These are phyloP conservation scores for Rhizoctonia solani DNA, from an alignment of 1,284 basidiomycete genomes.

Conservation along the genomic window DNA sequence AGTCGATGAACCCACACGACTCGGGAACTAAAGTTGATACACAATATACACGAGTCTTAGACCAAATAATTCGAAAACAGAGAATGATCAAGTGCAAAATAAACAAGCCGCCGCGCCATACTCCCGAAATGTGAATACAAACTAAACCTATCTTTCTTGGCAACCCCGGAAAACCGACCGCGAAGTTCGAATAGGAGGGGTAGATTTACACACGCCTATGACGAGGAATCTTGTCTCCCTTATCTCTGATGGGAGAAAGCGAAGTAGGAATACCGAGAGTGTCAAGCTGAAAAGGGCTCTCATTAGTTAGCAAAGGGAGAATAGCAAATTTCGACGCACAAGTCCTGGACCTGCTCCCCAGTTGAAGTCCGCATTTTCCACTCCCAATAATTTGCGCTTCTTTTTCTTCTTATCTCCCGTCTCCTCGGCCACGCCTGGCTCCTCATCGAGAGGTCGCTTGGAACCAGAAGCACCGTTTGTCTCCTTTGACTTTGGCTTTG, in stretches of 20 bases:
- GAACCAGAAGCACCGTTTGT: constrained; percentile 1
- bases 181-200: too few species aligned
- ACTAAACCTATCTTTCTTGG: too few species aligned
- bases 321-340: background rate
- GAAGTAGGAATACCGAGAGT: constrained; percentile 4
- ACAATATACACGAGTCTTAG: constrained; percentile 10
- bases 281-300: background rate
- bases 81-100: too few species aligned
- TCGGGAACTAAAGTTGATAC: constrained; percentile 11
- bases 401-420: constrained; percentile 25
- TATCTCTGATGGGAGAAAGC: constrained; percentile 10
- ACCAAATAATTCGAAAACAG: background rate
- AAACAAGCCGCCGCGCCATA: too few species aligned
- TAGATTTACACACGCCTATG: constrained; percentile 8
- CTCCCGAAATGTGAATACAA: too few species aligned
- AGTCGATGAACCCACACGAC: background rate
- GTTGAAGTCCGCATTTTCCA: background rate
- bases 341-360: background rate
- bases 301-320: background rate
- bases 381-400: constrained; percentile 22
- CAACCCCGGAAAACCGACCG: too few species aligned
- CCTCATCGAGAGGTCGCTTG: constrained; percentile 14
- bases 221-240: constrained; percentile 20
- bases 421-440: constrained; percentile 14
- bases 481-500: constrained; percentile 5